Base-by-base conservation (phyloP, 2,329 filamentous ascomycete species). In the Clarireedia monteithiana region DNA sequence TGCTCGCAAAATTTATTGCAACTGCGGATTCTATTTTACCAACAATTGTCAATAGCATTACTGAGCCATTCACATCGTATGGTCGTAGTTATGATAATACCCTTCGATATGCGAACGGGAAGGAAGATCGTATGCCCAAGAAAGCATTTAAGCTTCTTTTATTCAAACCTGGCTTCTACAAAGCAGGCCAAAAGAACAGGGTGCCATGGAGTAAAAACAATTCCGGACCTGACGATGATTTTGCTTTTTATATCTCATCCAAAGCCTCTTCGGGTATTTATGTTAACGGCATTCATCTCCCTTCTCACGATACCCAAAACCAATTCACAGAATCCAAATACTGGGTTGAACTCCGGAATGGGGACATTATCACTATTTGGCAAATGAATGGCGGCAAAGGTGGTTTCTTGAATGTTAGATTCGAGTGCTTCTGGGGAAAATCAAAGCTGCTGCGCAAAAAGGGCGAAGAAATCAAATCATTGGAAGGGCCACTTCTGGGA, bases 71-170 rank as follows among this genome's bases (percentile, higher is more conserved):
- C 62, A 83, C 85, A 0, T 86, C 85, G 0, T 97, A 90, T 84
- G 92, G 92, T 30, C 83, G 92, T 26, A 81, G 81, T 0, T 74
- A 72, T 0, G 75, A 78, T 20, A 91, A 90, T 64, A 92, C 86
- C 0, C 72, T 84, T 30, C 75, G 84, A 2, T 89, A 91, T 64
- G 71, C 79, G 1, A 75, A 84, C 48, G 73, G 70, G 30, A 72
- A 74, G 24, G 89, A 96, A 62, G 78, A 76, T 2, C 85, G 84
- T 17, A 82, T 97, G 38, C 89, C 91, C 1, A 92, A 92, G 67
- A 85, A 85, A 60, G 90, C 89, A 0, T 83, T 96, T 63, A 86
- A 88, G 64, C 75, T 96, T 39, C 76, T 89, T 36, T 81, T 94
- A 30, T 90, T 86, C 78, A 84, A 81, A 55, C 79, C 84, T 0